Evolutionary conservation across 2,329 filamentous ascomycete genomes (phyloP), one percentile per base, ranked within the genome.

Genomic region (Metarhizium anisopliae): DNA sequence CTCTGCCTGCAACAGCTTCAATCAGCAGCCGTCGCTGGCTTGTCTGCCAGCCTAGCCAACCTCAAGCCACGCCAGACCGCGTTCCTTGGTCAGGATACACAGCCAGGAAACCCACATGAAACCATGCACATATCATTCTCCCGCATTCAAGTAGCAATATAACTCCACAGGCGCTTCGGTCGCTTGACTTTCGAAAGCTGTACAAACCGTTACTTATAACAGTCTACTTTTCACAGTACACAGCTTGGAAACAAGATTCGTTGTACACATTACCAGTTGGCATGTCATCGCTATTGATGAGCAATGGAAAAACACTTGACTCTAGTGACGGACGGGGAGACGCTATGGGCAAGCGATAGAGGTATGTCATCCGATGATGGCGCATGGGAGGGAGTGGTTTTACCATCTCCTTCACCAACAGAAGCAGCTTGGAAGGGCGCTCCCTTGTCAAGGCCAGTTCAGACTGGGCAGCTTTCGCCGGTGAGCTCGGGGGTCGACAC

Each of bases 401-500:
- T 67, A 56, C 67, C 62, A 42, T 68, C 70, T 6, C 65, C 70
- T 18, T 71, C 70, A 18, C 63, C 67, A 25, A 66, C 64, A 51
- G 68, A 68, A 20, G 55, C 64, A 32, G 49, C 62, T 13, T 70
- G 69, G 69, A 62, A 64, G 52, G 57, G 61, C 13, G 53, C 59
- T 29, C 57, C 60, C 18, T 60, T 60, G 52, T 58, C 59, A 38
- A 57, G 59, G 47, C 70, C 72, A 55, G 63, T 71, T 51, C 73
- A 72, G 40, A 71, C 72, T 13, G 75, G 77, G 47, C 79, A 80
- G 61, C 66, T 81, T 55, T 82, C 80, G 42, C 79, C 79, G 45
- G 71, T 77, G 61, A 82, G 79, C 66, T 75, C 75, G 56, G 74
- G 72, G 58, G 71, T 78, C 64, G 76, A 80, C 47, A 67, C 72